Evolutionary conservation across 441 rosid genomes (phyloP).

Genomic region (Lepidium campestre): DNA sequence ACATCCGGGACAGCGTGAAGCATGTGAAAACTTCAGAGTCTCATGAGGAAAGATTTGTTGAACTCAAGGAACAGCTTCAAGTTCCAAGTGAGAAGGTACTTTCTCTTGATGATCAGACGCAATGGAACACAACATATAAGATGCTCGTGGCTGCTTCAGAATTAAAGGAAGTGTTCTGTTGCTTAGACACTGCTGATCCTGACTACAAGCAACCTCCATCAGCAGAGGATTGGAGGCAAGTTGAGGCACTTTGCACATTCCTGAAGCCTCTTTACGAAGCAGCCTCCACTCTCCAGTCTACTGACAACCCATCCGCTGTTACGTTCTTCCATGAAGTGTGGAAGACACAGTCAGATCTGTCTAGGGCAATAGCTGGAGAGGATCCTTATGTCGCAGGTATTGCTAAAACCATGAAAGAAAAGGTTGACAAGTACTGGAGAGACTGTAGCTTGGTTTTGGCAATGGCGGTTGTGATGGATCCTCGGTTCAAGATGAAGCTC

Average conservation of each 20-base stretch:
- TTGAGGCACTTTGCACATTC: slow-evolving; percentile 52
- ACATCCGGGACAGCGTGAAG: slow-evolving; percentile 72
- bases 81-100: slow-evolving; percentile 64
- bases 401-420: too few species aligned
- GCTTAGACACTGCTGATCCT: slow-evolving; percentile 73
- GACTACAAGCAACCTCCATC: slow-evolving; percentile 70
- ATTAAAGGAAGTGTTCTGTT: slow-evolving; percentile 72
- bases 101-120: slow-evolving; percentile 56
- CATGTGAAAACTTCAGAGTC: slow-evolving; percentile 78
- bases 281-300: slow-evolving; percentile 43
- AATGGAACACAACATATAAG: slow-evolving; percentile 77
- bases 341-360: slow-evolving; percentile 70
- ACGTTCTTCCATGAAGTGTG: slow-evolving; percentile 72
- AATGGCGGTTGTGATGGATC: slow-evolving; percentile 78
- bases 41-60: slow-evolving; percentile 72
- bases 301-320: slow-evolving; percentile 41
- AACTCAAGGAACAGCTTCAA: slow-evolving; percentile 77
- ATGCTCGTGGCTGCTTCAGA: slow-evolving; percentile 80
- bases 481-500: slow-evolving; percentile 89
- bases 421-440: slow-evolving; percentile 38
- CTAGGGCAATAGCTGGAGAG: slow-evolving; percentile 39
- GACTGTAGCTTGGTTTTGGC: slow-evolving; percentile 77
- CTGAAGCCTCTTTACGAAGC: slow-evolving; percentile 73
- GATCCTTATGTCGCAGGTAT: slow-evolving; percentile 25
- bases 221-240: slow-evolving; percentile 61